These are phyloP conservation scores for Dacryopinax primogenitus DNA, from an alignment of 768 basidiomycete species.

Conservation along the genomic window DNA sequence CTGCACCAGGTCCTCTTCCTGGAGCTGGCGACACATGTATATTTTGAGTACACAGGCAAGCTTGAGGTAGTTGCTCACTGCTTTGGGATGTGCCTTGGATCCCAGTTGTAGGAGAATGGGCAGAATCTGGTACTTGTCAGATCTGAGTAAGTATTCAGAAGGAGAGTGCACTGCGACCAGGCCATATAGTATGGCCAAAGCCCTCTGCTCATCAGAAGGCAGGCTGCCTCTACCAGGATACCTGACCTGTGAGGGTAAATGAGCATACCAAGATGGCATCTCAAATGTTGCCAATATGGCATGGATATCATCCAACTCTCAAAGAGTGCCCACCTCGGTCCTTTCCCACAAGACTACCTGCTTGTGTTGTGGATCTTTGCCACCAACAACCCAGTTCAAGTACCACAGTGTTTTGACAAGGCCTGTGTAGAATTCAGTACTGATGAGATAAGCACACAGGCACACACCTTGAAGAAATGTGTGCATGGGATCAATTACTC, in stretches of 20 bases:
- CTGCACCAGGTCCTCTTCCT: neutral
- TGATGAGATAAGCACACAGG: no score
- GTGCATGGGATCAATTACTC: slow-evolving; percentile 12
- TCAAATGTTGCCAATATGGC: neutral
- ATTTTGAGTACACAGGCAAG: neutral
- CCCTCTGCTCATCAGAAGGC: neutral
- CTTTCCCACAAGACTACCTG: neutral
- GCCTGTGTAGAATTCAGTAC: no score
- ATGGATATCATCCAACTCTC: slow-evolving; percentile 3
- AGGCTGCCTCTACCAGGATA: neutral
- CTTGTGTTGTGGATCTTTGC: neutral
- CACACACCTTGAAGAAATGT: slow-evolving; percentile 6
- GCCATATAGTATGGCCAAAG: neutral
- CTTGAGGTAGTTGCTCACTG: neutral
- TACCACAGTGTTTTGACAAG: neutral
- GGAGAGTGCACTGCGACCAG: neutral
- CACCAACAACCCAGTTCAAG: neutral
- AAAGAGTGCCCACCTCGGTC: neutral
- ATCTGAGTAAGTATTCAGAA: neutral
- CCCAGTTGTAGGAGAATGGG: no score
- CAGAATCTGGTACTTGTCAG: neutral
- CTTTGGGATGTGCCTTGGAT: neutral
- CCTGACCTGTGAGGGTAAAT: neutral
- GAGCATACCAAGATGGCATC: neutral
- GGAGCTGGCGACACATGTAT: neutral